Percentiles rank a stretch among this genome's conserved stretches.
Conservation (phyloP, 2,329 filamentous ascomycete species). For the Aspergillus sp. region DNA sequence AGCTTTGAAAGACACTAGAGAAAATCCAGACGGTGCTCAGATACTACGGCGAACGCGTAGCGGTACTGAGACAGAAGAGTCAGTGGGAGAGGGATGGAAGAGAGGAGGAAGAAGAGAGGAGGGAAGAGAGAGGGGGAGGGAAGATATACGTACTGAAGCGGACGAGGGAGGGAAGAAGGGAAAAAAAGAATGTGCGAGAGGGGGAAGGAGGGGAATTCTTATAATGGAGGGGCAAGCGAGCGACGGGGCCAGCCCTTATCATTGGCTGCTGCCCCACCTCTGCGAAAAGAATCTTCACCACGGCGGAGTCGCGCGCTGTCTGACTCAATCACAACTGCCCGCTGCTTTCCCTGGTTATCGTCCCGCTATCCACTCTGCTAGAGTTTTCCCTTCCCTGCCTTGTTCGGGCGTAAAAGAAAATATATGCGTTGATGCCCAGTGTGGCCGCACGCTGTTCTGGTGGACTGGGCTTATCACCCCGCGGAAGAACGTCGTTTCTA, state of each 20-base stretch:
- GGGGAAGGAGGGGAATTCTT: slow-evolving; percentile 35
- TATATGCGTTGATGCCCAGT: too few species aligned
- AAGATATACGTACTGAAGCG: slow-evolving; percentile 39
- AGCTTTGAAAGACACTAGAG: slow-evolving; percentile 41
- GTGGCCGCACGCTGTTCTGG: too few species aligned
- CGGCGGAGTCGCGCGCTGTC: slow-evolving; percentile 11
- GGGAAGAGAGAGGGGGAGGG: slow-evolving; percentile 14
- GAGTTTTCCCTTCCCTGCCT: slow-evolving; percentile 16
- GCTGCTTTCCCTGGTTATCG: slow-evolving; percentile 1
- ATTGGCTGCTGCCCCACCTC: slow-evolving; percentile 19
- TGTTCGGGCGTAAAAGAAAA: too few species aligned
- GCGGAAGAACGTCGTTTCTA: too few species aligned
- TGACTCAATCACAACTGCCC: too few species aligned
- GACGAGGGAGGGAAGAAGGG: slow-evolving; percentile 30
- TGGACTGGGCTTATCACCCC: too few species aligned
- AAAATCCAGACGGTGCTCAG: slow-evolving; percentile 35
- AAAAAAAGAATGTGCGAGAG: slow-evolving; percentile 32
- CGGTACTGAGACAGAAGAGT: slow-evolving; percentile 36
- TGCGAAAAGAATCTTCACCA: slow-evolving; percentile 25
- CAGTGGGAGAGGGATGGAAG: slow-evolving; percentile 13
- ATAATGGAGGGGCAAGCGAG: slow-evolving; percentile 41
- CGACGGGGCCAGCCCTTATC: slow-evolving; percentile 25
- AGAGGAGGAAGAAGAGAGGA: slow-evolving; percentile 16
- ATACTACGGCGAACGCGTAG: slow-evolving; percentile 44
- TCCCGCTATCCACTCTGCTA: slow-evolving; percentile 4